A percentile compares a stretch with the other conserved stretches of the same genome.
Conservation (phyloP, 257 asterid genomes). For the Solanum paucissectum region DNA sequence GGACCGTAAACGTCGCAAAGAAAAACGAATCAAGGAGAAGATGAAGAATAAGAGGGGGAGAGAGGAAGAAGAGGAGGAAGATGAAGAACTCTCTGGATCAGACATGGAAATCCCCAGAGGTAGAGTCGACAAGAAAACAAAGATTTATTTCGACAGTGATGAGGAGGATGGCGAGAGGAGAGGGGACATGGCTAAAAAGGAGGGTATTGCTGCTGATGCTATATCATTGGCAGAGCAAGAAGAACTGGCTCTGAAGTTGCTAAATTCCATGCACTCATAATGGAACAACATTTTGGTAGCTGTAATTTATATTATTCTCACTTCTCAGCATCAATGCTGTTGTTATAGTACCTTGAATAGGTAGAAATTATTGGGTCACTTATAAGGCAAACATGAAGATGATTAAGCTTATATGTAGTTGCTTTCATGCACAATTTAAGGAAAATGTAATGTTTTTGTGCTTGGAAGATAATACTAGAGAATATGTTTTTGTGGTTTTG, state of each 20-base stretch:
- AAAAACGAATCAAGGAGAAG: constrained; percentile 63
- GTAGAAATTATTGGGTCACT: neutral
- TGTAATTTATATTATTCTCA: neutral
- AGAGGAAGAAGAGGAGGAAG: constrained; percentile 29
- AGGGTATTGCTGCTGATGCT: constrained; percentile 5
- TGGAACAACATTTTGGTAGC: neutral
- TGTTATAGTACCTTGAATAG: neutral
- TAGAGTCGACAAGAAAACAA: constrained; percentile 31
- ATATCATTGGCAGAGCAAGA: constrained; percentile 78
- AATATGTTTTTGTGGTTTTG: neutral
- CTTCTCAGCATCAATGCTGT: neutral
- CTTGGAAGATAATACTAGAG: neutral
- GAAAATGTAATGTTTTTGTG: neutral
- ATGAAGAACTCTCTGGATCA: constrained; percentile 29
- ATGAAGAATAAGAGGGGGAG: constrained; percentile 55
- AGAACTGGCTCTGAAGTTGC: constrained; percentile 68
- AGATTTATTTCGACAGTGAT: constrained; percentile 53
- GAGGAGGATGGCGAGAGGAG: constrained; percentile 21
- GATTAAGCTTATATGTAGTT: neutral
- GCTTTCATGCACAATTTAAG: neutral
- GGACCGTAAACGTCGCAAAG: constrained; percentile 58
- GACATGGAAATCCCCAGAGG: constrained; percentile 18
- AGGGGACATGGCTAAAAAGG: constrained; percentile 1
- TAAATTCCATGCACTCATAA: constrained; percentile 66
- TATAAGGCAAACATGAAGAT: neutral